Evolutionary conservation across 2,329 filamentous ascomycete genomes (phyloP).

Genomic region (Arthrobotrys entomopaga): DNA sequence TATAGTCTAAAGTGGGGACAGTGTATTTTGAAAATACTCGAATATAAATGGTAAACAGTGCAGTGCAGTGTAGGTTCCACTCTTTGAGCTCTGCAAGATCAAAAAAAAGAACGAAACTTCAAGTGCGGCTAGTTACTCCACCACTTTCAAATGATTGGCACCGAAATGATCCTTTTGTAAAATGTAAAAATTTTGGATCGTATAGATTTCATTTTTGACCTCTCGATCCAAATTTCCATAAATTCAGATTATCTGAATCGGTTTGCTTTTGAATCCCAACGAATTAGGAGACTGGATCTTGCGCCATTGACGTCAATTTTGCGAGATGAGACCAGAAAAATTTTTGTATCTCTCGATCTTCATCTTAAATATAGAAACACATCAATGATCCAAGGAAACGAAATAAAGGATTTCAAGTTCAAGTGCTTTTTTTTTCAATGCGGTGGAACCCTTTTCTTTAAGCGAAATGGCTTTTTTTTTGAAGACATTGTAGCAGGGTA

Average conservation of each 20-base stretch:
- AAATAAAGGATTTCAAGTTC: slow-evolving; percentile 4
- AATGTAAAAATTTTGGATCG: too few relatives aligned
- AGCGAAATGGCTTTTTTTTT: neutral
- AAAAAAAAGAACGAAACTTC: neutral
- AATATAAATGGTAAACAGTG: too few relatives aligned
- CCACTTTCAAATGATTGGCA: neutral
- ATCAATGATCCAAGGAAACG: slow-evolving; percentile 10
- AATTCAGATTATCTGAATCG: neutral
- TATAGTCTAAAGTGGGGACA: too few relatives aligned
- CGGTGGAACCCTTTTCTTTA: neutral
- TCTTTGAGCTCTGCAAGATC: neutral
- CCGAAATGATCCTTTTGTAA: neutral
- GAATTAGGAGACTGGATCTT: neutral
- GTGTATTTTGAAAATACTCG: too few relatives aligned
- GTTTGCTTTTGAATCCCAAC: slow-evolving; percentile 10
- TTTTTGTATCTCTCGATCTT: slow-evolving; percentile 1
- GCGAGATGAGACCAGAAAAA: neutral
- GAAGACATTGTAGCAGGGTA: slow-evolving; percentile 4
- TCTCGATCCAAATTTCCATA: slow-evolving; percentile 24
- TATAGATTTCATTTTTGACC: neutral
- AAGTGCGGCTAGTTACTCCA: neutral
- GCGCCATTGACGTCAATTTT: slow-evolving; percentile 26
- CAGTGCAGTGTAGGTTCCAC: neutral
- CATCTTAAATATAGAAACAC: slow-evolving; percentile 17
- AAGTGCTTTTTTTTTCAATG: neutral